Evolutionary conservation across 805 yeast genomes (phyloP), one percentile per base, ranked within the genome.

Genomic region (Wickerhamiella siamensis): DNA sequence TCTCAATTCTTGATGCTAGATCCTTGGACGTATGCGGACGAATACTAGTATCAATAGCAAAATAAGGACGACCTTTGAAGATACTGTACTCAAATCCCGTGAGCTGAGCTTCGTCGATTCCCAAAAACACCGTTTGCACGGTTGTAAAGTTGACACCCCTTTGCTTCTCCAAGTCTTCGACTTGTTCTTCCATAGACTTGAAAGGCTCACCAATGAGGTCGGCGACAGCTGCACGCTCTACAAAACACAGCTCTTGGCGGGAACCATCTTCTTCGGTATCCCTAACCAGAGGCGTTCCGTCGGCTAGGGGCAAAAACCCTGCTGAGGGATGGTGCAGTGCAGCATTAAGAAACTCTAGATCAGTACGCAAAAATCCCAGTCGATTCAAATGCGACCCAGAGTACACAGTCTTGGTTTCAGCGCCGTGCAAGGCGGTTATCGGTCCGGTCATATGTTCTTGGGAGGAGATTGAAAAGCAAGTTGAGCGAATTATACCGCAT

Each of bases 291-390:
- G 60, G 54, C 39, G 58, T 47, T 10, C 56, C 51, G 18, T 51
- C 44, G 21, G 48, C 36, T 42, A 64, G 59, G 36, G 73, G 69
- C 2, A 79, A 54, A 43, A 78, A 71, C 40, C 72, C 59, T 1
- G 83, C 60, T 2, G 68, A 57, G 2, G 66, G 62, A 45, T 71
- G 72, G 18, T 47, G 48, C 16, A 72, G 57, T 4, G 76, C 71
- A 33, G 55, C 52, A 38, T 60, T 48, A 27, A 79, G 67, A 50
- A 76, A 77, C 22, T 63, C 69, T 15, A 58, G 36, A 53, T 79
- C 73, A 19, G 72, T 72, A 31, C 88, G 61, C 39, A 79, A 59
- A 50, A 77, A 80, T 15, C 79, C 71, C 4, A 79, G 72, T 43
- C 88, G 60, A 56, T 79, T 77, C 43, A 80, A 61, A 4, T 71